Conservation (phyloP, 2,329 filamentous ascomycete genomes). For the Metarhizium anisopliae region DNA sequence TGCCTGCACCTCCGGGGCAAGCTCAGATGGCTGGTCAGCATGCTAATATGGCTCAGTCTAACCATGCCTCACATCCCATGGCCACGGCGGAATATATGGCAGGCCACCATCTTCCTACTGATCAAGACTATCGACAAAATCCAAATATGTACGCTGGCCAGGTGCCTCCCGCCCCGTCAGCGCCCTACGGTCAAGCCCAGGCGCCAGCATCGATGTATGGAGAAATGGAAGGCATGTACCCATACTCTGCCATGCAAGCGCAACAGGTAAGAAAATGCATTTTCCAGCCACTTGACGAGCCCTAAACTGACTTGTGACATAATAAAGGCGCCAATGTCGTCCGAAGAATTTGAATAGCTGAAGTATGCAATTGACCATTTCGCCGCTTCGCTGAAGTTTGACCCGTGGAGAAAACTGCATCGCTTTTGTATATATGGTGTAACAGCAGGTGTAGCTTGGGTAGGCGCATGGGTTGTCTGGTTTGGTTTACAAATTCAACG, state of each 20-base stretch:
- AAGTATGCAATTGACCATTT: not conserved
- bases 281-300: not conserved
- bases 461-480: constrained; percentile 11
- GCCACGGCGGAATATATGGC: constrained; percentile 53
- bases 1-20: constrained; percentile 40
- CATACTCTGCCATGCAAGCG: constrained; percentile 69
- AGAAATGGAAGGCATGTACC: constrained; percentile 77
- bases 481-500: constrained; percentile 1
- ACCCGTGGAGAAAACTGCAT: not conserved
- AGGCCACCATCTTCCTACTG: constrained; percentile 54
- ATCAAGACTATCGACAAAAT: constrained; percentile 72
- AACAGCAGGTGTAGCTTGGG: not conserved
- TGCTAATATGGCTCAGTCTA: constrained; percentile 40
- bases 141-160: constrained; percentile 75
- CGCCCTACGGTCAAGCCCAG: constrained; percentile 68
- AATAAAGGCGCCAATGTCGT: constrained; percentile 32
- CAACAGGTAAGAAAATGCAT: constrained; percentile 59
- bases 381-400: not conserved
- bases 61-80: constrained; percentile 49
- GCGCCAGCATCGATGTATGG: constrained; percentile 62
- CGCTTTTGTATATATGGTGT: not conserved
- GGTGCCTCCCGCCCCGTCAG: constrained; percentile 63
- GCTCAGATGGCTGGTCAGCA: constrained; percentile 44
- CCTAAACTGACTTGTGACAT: not conserved
- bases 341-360: constrained; percentile 35